A percentile compares a stretch with the other conserved stretches of the same genome.
Conservation (phyloP, 2,329 filamentous ascomycete species). For the Aspergillus puulaauensis region DNA sequence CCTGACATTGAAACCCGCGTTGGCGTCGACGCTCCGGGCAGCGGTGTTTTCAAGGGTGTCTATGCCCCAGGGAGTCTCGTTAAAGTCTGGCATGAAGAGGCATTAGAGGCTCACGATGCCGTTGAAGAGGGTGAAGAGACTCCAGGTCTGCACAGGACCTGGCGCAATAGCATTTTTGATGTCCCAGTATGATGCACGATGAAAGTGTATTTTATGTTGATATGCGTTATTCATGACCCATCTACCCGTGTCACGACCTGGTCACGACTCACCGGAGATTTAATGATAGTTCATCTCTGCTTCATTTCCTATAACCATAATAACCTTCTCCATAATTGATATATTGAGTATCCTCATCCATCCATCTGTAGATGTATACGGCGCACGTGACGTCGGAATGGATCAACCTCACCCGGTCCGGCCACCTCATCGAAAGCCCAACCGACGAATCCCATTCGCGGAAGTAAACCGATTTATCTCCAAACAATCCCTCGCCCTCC, state of each 20-base stretch:
- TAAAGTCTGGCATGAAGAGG: slow-evolving; percentile 86
- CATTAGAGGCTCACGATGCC: slow-evolving; percentile 65
- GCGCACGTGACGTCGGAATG: slow-evolving; percentile 17
- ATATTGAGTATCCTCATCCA: neutral
- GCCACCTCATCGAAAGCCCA: slow-evolving; percentile 24
- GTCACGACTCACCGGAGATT: neutral
- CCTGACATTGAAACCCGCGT: slow-evolving; percentile 74
- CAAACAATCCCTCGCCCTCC: slow-evolving; percentile 1
- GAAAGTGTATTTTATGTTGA: neutral
- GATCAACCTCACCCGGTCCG: slow-evolving; percentile 18
- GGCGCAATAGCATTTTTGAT: slow-evolving; percentile 84
- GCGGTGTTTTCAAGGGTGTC: slow-evolving; percentile 73
- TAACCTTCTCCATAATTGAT: neutral
- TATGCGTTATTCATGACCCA: neutral
- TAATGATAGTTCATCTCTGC: neutral
- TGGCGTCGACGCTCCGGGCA: slow-evolving; percentile 63
- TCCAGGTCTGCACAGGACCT: slow-evolving; percentile 55
- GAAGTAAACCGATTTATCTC: slow-evolving; percentile 5
- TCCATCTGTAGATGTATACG: neutral
- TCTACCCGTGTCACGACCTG: neutral
- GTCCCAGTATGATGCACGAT: slow-evolving; percentile 26
- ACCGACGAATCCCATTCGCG: slow-evolving; percentile 5
- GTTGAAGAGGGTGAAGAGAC: slow-evolving; percentile 68
- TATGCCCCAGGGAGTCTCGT: slow-evolving; percentile 89
- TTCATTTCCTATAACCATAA: neutral